These are phyloP conservation scores for Emydomyces testavorans DNA, from an alignment of 2,329 filamentous ascomycete species.

Conservation along the genomic window DNA sequence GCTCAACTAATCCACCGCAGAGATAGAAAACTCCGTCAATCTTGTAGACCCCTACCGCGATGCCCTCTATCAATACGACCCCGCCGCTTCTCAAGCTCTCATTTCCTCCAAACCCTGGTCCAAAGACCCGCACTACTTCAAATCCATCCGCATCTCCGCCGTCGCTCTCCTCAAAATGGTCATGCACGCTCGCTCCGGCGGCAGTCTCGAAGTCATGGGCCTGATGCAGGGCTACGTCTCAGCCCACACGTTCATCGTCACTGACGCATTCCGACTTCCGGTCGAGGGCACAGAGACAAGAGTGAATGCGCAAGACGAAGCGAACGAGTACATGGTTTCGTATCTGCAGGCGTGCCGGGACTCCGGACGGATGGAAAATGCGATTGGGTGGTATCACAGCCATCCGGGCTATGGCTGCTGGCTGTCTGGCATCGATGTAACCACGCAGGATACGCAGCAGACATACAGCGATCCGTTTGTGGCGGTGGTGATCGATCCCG, in stretches of 20 bases:
- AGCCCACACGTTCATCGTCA: constrained; percentile 73
- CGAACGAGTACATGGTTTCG: constrained; percentile 91
- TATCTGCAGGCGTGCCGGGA: constrained; percentile 68
- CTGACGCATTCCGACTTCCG: constrained; percentile 83
- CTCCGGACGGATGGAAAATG: constrained; percentile 72
- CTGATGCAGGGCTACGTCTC: constrained; percentile 93
- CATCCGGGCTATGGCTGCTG: constrained; percentile 98
- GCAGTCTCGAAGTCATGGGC: constrained; percentile 89
- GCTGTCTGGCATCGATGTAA: constrained; percentile 91
- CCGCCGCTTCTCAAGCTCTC: constrained; percentile 54
- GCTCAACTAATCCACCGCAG: constrained; percentile 37
- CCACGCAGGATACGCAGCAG: constrained; percentile 78
- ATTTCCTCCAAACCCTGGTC: constrained; percentile 61
- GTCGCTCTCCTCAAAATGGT: constrained; percentile 97
- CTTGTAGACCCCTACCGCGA: constrained; percentile 79
- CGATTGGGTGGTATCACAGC: constrained; percentile 95
- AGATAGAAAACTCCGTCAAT: constrained; percentile 75
- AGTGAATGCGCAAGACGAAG: constrained; percentile 90
- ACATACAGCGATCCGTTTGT: constrained; percentile 79
- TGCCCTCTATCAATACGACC: constrained; percentile 77
- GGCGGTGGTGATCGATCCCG: constrained; percentile 90
- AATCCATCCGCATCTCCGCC: constrained; percentile 82
- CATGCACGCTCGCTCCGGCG: constrained; percentile 95
- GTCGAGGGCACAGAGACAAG: constrained; percentile 98
- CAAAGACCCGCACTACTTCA: constrained; percentile 75